Conservation (phyloP, 495 filamentous ascomycete species). For the Lophium mytilinum region DNA sequence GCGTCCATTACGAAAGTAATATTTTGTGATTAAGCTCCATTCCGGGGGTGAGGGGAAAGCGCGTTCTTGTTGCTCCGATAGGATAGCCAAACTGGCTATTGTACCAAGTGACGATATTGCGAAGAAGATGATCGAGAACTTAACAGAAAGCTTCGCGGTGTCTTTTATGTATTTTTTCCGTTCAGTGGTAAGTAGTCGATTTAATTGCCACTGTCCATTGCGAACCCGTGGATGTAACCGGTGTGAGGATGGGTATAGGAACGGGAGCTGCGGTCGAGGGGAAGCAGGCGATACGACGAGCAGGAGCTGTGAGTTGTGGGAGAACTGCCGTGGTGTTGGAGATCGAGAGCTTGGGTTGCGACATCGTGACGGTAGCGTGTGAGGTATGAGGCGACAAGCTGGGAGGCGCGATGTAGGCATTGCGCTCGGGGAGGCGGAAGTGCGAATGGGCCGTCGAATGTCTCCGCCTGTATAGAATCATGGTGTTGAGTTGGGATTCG, state of each 20-base stretch:
- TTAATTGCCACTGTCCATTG: slow-evolving; percentile 46
- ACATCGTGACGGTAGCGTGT: neutral
- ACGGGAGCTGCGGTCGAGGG: slow-evolving; percentile 73
- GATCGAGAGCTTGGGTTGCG: neutral
- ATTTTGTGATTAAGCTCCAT: slow-evolving; percentile 50
- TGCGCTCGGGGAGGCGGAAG: neutral
- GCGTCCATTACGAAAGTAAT: slow-evolving; percentile 18
- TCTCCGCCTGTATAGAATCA: neutral
- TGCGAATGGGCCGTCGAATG: neutral
- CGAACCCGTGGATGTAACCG: slow-evolving; percentile 35
- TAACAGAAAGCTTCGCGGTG: slow-evolving; percentile 51
- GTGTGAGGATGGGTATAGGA: slow-evolving; percentile 51
- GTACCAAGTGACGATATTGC: slow-evolving; percentile 45
- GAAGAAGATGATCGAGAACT: slow-evolving; percentile 52
- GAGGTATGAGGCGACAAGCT: slow-evolving; percentile 5
- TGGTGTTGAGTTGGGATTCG: too few relatives aligned
- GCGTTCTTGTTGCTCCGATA: slow-evolving; percentile 64
- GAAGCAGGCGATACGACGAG: slow-evolving; percentile 39
- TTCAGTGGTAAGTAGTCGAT: slow-evolving; percentile 70
- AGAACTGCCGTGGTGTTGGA: slow-evolving; percentile 19
- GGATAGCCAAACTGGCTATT: slow-evolving; percentile 48
- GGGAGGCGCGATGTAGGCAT: slow-evolving; percentile 13
- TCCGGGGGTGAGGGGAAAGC: slow-evolving; percentile 63
- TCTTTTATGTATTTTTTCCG: slow-evolving; percentile 57
- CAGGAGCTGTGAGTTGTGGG: slow-evolving; percentile 24